A percentile compares a stretch with the other conserved stretches of the same genome.
Evolutionary conservation across 345 rosid species (phyloP).

Genomic region (Punica granatum): DNA sequence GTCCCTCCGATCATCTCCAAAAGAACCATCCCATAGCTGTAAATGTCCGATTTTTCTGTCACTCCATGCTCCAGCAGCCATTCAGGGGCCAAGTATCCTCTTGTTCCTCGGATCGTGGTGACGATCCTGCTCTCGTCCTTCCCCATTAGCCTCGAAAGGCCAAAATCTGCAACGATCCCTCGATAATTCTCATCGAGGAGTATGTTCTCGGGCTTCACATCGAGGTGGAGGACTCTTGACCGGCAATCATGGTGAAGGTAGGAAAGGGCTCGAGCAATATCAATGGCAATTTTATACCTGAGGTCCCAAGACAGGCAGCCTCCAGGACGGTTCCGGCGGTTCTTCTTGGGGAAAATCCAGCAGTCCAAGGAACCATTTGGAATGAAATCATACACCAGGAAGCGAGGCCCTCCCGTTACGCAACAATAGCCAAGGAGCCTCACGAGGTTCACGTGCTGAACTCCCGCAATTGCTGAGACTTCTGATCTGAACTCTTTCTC

Average conservation of each 20-base stretch:
- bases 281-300: constrained; percentile 54
- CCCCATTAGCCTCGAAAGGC: constrained; percentile 53
- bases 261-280: constrained; percentile 56
- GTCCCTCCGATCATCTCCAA: constrained; percentile 65
- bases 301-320: constrained; percentile 70
- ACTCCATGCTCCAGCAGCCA: constrained; percentile 58
- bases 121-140: constrained; percentile 51
- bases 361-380: constrained; percentile 50
- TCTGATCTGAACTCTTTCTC: constrained; percentile 61
- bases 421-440: constrained; percentile 56
- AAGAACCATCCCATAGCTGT: constrained; percentile 68
- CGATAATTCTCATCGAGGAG: constrained; percentile 46
- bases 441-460: constrained; percentile 58
- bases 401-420: constrained; percentile 29
- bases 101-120: constrained; percentile 61
- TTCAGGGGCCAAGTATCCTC: constrained; percentile 66
- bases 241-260: constrained; percentile 78
- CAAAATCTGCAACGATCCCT: constrained; percentile 54
- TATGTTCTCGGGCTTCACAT: constrained; percentile 67
- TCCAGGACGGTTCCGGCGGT: constrained; percentile 14
- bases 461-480: constrained; percentile 63
- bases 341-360: constrained; percentile 48
- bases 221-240: constrained; percentile 54
- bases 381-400: constrained; percentile 56
- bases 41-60: constrained; percentile 67